Conservation (phyloP, 805 yeast species). For the Saturnispora sanitii region DNA sequence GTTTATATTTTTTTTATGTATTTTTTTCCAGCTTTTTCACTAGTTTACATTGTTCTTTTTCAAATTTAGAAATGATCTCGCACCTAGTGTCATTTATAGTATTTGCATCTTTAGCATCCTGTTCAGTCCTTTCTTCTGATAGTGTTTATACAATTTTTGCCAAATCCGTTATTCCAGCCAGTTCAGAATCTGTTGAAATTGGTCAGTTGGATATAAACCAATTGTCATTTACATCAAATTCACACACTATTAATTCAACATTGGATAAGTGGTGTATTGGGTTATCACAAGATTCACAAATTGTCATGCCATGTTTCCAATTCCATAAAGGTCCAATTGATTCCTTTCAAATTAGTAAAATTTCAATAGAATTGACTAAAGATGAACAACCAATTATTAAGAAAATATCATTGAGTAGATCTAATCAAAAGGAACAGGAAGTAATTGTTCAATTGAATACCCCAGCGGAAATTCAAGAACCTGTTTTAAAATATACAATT, state of each 20-base stretch:
- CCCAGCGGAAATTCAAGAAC: neutral
- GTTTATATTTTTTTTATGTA: too few species aligned
- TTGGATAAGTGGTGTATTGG: conserved; percentile 2
- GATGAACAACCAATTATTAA: neutral
- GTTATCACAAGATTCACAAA: conserved; percentile 5
- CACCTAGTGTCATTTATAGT: neutral
- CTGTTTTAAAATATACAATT: neutral
- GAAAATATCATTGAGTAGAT: neutral
- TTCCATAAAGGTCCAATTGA: neutral
- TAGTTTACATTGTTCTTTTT: too few species aligned
- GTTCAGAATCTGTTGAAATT: neutral
- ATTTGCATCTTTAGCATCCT: too few species aligned
- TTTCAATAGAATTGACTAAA: neutral
- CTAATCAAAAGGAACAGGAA: neutral
- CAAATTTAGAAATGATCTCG: neutral
- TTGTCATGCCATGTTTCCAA: conserved; percentile 9
- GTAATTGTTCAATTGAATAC: too few species aligned
- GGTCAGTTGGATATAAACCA: neutral
- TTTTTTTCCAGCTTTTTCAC: too few species aligned
- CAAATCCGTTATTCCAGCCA: neutral
- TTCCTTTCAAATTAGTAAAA: neutral
- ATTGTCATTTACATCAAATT: neutral
- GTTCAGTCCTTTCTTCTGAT: neutral
- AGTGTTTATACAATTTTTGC: neutral
- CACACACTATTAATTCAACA: neutral